Percentiles rank a stretch among this genome's conserved stretches.
These are phyloP conservation scores for Leccinum longicurvipes DNA, from an alignment of 768 basidiomycete species.

Conservation along the genomic window DNA sequence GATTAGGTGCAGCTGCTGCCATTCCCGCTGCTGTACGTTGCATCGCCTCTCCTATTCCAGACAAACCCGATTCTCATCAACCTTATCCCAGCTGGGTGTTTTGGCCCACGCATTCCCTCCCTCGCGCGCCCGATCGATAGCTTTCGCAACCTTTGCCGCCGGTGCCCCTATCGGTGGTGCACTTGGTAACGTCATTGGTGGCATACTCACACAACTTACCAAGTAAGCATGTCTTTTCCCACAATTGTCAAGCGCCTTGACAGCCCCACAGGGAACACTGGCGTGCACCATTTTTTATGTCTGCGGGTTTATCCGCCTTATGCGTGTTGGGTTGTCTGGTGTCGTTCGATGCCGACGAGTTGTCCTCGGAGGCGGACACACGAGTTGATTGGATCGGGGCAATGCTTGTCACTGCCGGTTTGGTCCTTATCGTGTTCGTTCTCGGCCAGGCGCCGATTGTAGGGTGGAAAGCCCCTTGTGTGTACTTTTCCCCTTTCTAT, in stretches of 20 bases:
- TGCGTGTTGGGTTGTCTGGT: slow-evolving; percentile 51
- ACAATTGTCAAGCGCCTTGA: background rate
- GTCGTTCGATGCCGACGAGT: slow-evolving; percentile 58
- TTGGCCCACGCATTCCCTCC: slow-evolving; percentile 76
- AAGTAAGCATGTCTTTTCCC: slow-evolving; percentile 24
- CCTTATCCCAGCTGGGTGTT: slow-evolving; percentile 61
- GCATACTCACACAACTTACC: slow-evolving; percentile 59
- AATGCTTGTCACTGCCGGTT: slow-evolving; percentile 56
- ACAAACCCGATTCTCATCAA: background rate
- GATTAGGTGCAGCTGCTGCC: slow-evolving; percentile 73
- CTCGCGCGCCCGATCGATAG: slow-evolving; percentile 62
- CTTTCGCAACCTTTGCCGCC: slow-evolving; percentile 81
- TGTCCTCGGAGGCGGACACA: slow-evolving; percentile 37
- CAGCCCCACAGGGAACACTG: slow-evolving; percentile 43
- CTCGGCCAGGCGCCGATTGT: slow-evolving; percentile 66
- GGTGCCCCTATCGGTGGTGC: slow-evolving; percentile 82
- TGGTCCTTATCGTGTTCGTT: slow-evolving; percentile 70
- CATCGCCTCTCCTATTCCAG: background rate
- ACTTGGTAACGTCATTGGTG: slow-evolving; percentile 67
- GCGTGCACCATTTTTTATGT: slow-evolving; percentile 64
- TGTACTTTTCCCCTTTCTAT: slow-evolving; percentile 13
- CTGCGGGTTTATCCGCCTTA: slow-evolving; percentile 52
- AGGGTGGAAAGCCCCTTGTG: slow-evolving; percentile 61
- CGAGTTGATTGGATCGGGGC: slow-evolving; percentile 81
- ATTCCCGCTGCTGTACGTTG: slow-evolving; percentile 65